Evolutionary conservation across 345 rosid genomes (phyloP).

Genomic region (Sonneratia caseolaris): DNA sequence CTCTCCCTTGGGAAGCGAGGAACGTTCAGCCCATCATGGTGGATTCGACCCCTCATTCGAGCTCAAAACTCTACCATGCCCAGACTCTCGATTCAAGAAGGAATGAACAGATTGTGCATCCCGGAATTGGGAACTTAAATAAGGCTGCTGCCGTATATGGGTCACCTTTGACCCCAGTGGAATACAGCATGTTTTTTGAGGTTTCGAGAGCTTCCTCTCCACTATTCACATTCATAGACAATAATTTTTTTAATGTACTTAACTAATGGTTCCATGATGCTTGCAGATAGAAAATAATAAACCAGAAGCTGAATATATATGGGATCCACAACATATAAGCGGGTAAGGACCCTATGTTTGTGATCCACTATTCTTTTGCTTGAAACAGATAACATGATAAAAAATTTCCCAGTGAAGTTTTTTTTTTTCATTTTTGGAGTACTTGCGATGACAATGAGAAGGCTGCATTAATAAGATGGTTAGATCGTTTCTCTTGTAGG

Average conservation of each 20-base stretch:
- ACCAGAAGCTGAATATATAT: conserved; percentile 64
- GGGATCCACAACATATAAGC: conserved; percentile 34
- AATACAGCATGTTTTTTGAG: conserved; percentile 69
- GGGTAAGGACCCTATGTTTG: conserved; percentile 33
- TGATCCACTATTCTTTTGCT: neutral
- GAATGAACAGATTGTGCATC: conserved; percentile 10
- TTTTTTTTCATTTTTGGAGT: neutral
- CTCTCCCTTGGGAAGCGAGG: conserved; percentile 84
- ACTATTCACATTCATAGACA: neutral
- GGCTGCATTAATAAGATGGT: neutral
- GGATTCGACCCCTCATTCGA: conserved; percentile 36
- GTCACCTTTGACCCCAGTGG: conserved; percentile 62
- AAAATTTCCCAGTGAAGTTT: neutral
- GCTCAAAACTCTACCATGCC: conserved; percentile 37
- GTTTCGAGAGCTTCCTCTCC: conserved; percentile 21
- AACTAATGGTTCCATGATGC: neutral
- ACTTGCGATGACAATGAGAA: neutral
- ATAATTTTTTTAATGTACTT: neutral
- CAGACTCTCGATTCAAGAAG: conserved; percentile 11
- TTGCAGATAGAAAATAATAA: conserved; percentile 50
- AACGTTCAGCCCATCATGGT: conserved; percentile 42
- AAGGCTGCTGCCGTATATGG: conserved; percentile 45
- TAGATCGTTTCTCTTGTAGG: conserved; percentile 26
- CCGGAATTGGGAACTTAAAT: conserved; percentile 17
- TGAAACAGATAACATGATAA: neutral